Conservation (phyloP, 306 rosid genomes). For the Lathyrus aphaca region DNA sequence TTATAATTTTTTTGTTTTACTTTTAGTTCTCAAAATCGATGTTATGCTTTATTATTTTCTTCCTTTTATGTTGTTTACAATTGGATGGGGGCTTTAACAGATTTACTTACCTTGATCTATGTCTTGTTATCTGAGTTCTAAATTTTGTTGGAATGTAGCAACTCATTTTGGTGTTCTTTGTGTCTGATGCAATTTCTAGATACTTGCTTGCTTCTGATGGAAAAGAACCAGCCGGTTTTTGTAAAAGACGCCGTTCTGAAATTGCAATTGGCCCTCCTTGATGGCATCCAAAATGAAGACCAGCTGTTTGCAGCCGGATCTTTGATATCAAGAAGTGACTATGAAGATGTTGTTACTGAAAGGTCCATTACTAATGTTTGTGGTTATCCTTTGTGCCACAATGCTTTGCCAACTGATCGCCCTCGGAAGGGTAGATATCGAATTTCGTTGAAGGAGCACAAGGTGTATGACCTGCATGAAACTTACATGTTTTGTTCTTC, state of each 20-base stretch:
- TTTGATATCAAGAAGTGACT: constrained; percentile 76
- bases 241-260: constrained; percentile 64
- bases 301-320: constrained; percentile 82
- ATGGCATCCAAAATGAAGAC: constrained; percentile 64
- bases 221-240: constrained; percentile 42
- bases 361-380: constrained; percentile 66
- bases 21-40: not conserved
- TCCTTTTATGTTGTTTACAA: constrained; percentile 2
- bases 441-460: constrained; percentile 80
- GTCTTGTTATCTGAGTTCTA: not conserved
- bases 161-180: constrained; percentile 26
- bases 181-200: constrained; percentile 27
- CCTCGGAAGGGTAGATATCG: constrained; percentile 72
- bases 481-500: constrained; percentile 80
- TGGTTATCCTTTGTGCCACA: constrained; percentile 63
- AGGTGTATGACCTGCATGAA: constrained; percentile 79
- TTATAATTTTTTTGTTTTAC: not conserved
- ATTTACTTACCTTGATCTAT: constrained; percentile 3
- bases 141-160: constrained; percentile 11
- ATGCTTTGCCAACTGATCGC: constrained; percentile 57
- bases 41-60: not conserved
- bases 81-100: constrained; percentile 4
- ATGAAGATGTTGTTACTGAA: constrained; percentile 82
- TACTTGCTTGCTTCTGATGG: constrained; percentile 52
- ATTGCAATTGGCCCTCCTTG: constrained; percentile 71